Conservation (phyloP, 441 rosid genomes). For the Geranium incanum region DNA sequence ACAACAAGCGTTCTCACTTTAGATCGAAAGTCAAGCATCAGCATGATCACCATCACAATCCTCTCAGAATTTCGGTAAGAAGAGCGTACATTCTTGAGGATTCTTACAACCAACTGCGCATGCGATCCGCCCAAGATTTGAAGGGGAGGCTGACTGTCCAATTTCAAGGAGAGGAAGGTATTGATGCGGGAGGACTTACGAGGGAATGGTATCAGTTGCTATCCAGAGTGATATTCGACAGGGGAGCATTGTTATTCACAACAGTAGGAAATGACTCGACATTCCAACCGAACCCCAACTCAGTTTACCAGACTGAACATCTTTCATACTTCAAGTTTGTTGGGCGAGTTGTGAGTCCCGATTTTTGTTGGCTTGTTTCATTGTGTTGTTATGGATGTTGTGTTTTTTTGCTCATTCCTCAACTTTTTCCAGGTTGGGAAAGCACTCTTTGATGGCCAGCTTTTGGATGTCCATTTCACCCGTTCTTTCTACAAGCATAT, state of each 20-base stretch:
- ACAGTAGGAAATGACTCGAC: conserved; percentile 91
- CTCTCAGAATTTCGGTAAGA: conserved; percentile 80
- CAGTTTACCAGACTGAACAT: conserved; percentile 95
- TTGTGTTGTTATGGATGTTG: conserved; percentile 14
- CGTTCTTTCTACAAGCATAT: conserved; percentile 97
- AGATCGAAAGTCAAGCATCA: conserved; percentile 89
- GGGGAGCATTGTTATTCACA: conserved; percentile 88
- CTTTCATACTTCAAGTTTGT: conserved; percentile 95
- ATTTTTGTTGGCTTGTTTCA: background rate
- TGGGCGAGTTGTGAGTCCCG: conserved; percentile 74
- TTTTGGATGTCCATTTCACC: conserved; percentile 95
- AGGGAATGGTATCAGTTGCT: conserved; percentile 98
- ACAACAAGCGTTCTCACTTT: conserved; percentile 90
- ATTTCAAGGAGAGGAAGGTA: conserved; percentile 99
- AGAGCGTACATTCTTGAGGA: conserved; percentile 95
- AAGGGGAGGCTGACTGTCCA: conserved; percentile 92
- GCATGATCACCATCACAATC: conserved; percentile 83
- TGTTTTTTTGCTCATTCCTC: conserved; percentile 21
- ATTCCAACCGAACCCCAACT: conserved; percentile 97
- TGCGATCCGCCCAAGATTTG: conserved; percentile 85
- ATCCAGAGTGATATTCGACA: conserved; percentile 94
- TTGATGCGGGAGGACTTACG: conserved; percentile 98
- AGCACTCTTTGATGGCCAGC: conserved; percentile 95
- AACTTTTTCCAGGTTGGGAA: conserved; percentile 69
- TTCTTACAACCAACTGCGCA: conserved; percentile 92